Base-by-base conservation (phyloP, 306 rosid species). In the Hippophae tibetana region DNA sequence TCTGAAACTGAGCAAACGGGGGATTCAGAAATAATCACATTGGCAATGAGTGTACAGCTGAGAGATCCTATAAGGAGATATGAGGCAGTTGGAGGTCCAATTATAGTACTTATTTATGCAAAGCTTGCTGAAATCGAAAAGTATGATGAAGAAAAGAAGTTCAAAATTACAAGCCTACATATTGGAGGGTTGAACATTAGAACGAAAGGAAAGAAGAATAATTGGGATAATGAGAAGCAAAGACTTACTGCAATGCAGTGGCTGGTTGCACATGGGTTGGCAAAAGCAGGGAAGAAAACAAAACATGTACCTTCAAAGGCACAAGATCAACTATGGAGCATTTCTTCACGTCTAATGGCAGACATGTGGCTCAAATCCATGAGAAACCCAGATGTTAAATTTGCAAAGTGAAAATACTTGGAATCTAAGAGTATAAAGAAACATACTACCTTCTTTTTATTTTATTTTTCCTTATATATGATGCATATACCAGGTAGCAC, bases 301-400 rank as follows among this genome's bases (percentile, higher is more conserved):
- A 88, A 86, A 54, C 76, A 70, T 13, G 48, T 57, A 41, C 12
- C 51, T 54, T 57, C 79, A 7, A 82, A 80, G 52, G 86, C 72
- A 47, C 86, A 81, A 57, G 97, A 93, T 67, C 56, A 74, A 65
- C 49, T 88, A n/a, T 93, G 97, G 95, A 93, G 89, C 80, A 69
- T 88, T 66, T 93, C 99, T 10, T 88, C 95, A 1, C 60, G 99
- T 56, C 83, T 86, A 23, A 80, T 88, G 82, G 97, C 95, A 5
- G 94, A 86, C 59, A 86, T 89, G 99, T 93, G 99, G 99, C 97
- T 93, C 70, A 93, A 80, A 74, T 77, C 86, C 26, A 80, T 89
- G 70, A 79, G 97, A 71, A 93, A 93, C 68, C 99, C 97, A 57
- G 83, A 89, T 56, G 79, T 93, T 53, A 93, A 84, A 70, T 84